A percentile compares a stretch with the other conserved stretches of the same genome.
These are phyloP conservation scores for Podaxis pistillaris DNA, from an alignment of 768 basidiomycete genomes.

Conservation along the genomic window DNA sequence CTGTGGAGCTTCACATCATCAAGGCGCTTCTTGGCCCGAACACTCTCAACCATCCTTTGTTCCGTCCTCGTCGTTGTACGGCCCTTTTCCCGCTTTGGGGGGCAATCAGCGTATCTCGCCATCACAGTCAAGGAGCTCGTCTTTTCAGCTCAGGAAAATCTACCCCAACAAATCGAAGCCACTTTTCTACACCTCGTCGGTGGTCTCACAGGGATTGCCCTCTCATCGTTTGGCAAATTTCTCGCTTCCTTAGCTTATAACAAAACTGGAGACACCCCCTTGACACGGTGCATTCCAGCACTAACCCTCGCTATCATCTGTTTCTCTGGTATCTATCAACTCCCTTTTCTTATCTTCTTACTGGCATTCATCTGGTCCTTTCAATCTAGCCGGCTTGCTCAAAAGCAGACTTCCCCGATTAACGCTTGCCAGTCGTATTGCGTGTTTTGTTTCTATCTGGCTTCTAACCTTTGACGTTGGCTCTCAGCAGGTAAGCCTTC, in stretches of 20 bases:
- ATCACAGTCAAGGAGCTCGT: constrained; percentile 44
- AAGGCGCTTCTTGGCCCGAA: constrained; percentile 34
- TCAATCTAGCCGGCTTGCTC: constrained; percentile 21
- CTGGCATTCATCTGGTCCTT: not conserved
- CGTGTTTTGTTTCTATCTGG: constrained; percentile 48
- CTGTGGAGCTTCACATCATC: constrained; percentile 14
- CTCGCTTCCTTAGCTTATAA: constrained; percentile 18
- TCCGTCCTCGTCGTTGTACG: constrained; percentile 34
- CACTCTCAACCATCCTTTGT: constrained; percentile 45
- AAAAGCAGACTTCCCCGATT: constrained; percentile 47
- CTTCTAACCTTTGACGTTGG: constrained; percentile 38
- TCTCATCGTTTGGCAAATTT: constrained; percentile 22
- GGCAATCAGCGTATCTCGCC: constrained; percentile 36
- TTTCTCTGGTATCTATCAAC: constrained; percentile 32
- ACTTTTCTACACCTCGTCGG: constrained; percentile 43
- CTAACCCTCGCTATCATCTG: constrained; percentile 37
- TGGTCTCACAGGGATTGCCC: constrained; percentile 36
- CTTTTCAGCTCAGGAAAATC: constrained; percentile 44
- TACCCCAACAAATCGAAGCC: constrained; percentile 47
- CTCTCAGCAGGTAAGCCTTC: constrained; percentile 26
- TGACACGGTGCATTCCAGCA: constrained; percentile 36
- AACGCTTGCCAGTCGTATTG: constrained; percentile 41
- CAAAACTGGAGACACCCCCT: constrained; percentile 21
- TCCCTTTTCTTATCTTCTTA: not conserved
- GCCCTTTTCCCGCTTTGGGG: constrained; percentile 38